Evolutionary conservation across 2,329 filamentous ascomycete species (phyloP), one percentile per base, ranked within the genome.

Genomic region (Clarireedia paspali): DNA sequence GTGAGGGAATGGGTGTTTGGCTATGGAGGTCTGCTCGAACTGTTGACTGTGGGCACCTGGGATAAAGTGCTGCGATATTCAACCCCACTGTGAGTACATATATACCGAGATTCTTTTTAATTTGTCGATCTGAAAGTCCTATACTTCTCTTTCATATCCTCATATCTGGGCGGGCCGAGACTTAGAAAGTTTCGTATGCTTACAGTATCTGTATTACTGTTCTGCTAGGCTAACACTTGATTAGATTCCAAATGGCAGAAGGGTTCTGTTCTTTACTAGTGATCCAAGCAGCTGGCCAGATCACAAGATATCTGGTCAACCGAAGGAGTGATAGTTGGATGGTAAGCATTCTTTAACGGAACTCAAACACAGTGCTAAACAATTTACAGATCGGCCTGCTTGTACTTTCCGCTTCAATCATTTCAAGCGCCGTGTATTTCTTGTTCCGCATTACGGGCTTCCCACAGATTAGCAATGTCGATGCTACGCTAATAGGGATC

Each of bases 181-280:
- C 30, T 12, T 34, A 12, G 12, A 34, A 12, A 34, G 30, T 34
- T 34, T 12, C 30, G 30, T 34, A 34, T 14, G 30, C 30, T 34
- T 34, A 12, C 30, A 12, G 10, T 12, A 34, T 34, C 30, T 34
- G 30, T 12, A 34, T 9, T 34, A 12, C 4, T 42, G 39, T 6
- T 42, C 15, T 9, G 39, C n/a, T n/a, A 40, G 30, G 47, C 51
- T 54, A 54, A 54, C 4, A 17, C 20, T 48, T 4, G 24, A 10
- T 5, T 40, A 54, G 51, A 51, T 99, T 97, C 75, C 94, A 99
- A 74, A 77, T 99, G 7, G 83, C 88, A 52, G 94, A 99, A 72
- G 94, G 94, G 6, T 99, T 99, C 74, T 97, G 94, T 77, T 97
- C 90, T 68, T 75, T 99, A 65, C 75, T 97, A 56, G 91, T 97